A percentile compares a stretch with the other conserved stretches of the same genome.
phyloP scores from a whole-genome alignment of 2,329 filamentous ascomycete species.

The Bimuria novae-zelandiae region DNA sequence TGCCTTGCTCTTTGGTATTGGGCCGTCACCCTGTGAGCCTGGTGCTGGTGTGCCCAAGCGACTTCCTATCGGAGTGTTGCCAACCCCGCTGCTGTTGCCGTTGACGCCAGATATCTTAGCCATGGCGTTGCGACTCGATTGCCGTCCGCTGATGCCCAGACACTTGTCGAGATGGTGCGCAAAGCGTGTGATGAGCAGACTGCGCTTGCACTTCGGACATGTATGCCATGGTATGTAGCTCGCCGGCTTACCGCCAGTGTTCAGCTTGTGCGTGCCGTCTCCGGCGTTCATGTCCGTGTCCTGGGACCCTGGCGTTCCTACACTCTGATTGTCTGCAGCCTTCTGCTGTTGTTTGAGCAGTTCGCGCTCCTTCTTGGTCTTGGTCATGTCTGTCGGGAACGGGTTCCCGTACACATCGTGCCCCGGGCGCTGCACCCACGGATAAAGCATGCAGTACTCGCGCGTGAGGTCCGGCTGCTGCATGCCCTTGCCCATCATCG shows the following conservation, averaged over 20 bases:
- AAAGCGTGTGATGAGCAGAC: slow-evolving; percentile 64
- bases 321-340: slow-evolving; percentile 48
- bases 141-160: slow-evolving; percentile 60
- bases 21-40: slow-evolving; percentile 33
- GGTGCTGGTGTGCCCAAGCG: slow-evolving; percentile 49
- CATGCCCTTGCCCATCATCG: slow-evolving; percentile 71
- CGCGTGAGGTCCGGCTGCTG: slow-evolving; percentile 62
- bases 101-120: slow-evolving; percentile 49
- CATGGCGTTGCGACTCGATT: slow-evolving; percentile 56
- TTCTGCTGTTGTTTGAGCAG: slow-evolving; percentile 49
- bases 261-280: slow-evolving; percentile 48
- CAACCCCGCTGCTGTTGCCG: slow-evolving; percentile 42
- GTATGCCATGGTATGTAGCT: slow-evolving; percentile 59
- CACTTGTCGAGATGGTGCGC: slow-evolving; percentile 66
- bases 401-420: slow-evolving; percentile 84
- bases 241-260: slow-evolving; percentile 52
- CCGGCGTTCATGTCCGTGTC: slow-evolving; percentile 45
- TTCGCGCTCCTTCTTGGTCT: slow-evolving; percentile 75
- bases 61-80: slow-evolving; percentile 50
- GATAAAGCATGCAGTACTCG: slow-evolving; percentile 78
- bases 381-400: slow-evolving; percentile 75
- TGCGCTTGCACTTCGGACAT: slow-evolving; percentile 65
- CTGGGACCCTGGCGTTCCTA: slow-evolving; percentile 52
- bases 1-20: slow-evolving; percentile 34
- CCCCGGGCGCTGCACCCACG: slow-evolving; percentile 75